Evolutionary conservation across 2,329 filamentous ascomycete genomes (phyloP), one percentile per base, ranked within the genome.

Genomic region (Helotiales sp.): DNA sequence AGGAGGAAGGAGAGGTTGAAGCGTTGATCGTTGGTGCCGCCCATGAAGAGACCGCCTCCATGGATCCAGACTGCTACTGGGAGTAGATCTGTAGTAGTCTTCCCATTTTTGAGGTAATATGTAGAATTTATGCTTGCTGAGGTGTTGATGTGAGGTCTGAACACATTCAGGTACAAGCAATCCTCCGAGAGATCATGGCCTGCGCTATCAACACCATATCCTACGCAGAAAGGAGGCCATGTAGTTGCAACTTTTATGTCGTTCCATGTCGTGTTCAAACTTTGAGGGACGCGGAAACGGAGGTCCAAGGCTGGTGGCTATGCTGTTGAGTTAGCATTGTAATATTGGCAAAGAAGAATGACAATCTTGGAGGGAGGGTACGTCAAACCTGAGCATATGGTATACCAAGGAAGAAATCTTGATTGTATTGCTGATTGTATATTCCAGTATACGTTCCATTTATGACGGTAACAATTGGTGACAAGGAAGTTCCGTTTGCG

Each of bases 11-110:
- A 60, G 1, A 64, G 44, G 44, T 68, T 67, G 33, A 64, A 68
- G 2, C 66, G 57, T 2, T 42, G 6, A 38, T 68, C 64, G 17
- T 55, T 42, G 0, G 58, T 38, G 3, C 64, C 66, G 9, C 66
- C 66, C 67, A 73, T 69, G 54, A 67, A 73, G 31, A 76, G 77
- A 7, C 76, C 77, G 36, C 77, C 77, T 44, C 76, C 70, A 59
- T 84, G 78, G 13, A 78, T 72, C 71, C 74, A 78, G 25, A 78
- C 67, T 27, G 76, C 57, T 24, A 77, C 76, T 12, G 61, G 25
- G 61, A 52, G 72, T 19, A 44, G 19, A 15, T 19, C 12, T 40
- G 36, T 7, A 25, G 24, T 44, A 10, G 22, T 25, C 5, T 44
- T 19, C 24, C 2, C 3, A 12, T 44, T 3, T 2, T 42, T 22